Evolutionary conservation across 116 monocot genomes (phyloP), one percentile per base, ranked within the genome.

Genomic region (Cymodocea nodosa): DNA sequence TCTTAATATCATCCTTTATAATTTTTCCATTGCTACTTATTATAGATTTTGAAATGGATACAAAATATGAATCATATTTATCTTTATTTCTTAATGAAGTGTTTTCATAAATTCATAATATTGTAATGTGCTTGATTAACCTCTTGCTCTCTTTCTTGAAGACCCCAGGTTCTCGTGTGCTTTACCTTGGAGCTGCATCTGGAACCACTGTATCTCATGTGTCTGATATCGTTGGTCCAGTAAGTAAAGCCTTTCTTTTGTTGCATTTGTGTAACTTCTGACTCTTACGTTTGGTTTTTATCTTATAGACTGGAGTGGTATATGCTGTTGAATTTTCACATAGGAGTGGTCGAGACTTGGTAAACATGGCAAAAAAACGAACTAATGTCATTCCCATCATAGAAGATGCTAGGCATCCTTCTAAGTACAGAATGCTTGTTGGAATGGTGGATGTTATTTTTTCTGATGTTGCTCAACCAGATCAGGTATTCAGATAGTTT

Each of bases 401-500:
- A 50, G 97, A 97, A 62, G 97, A 97, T 84, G 97, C 97, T 24
- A 85, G 97, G 58, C 97, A 97, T 84, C 97, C 97, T 70, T 74
- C 97, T 12, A 90, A 86, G 62, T 91, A 97, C 50, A 52, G 97
- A 15, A 97, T 97, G 97, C 60, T 97, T 66, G 88, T 97, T 36
- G 84, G 91, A 52, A 97, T 97, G 97, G 97, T 97, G 51, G 97
- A 97, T 88, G 91, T 91, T 64, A 82, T 97, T 37, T 97, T 97
- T 69, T 91, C 97, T 68, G 97, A 97, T 79, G 97, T 91, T 76
- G 97, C 97, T 3, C 97, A 97, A 53, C 97, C 91, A 1, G 97
- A 97, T 66, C 97, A 97, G 91, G 97, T 91, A 83, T 68, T 0
- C 4, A 34, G 16, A 15, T 51, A 3, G 15, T 30, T 44, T 53